Percentiles rank a stretch among this genome's conserved stretches.
Conservation (phyloP, 164 flowering plant species). For the Kingdonia uniflora region DNA sequence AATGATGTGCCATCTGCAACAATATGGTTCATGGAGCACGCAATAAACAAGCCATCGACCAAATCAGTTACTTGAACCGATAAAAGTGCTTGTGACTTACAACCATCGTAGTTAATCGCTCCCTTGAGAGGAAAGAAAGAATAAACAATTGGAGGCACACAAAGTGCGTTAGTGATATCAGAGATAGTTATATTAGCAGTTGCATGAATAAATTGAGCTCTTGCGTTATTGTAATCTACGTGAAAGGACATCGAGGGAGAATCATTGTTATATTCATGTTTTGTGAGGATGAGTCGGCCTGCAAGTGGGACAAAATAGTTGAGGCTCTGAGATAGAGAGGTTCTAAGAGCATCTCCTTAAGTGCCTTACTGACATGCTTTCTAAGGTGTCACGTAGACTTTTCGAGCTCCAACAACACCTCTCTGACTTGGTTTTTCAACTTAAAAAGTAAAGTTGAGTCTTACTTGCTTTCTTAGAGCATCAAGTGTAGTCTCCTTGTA, state of each 20-base stretch:
- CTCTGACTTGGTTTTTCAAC: no score
- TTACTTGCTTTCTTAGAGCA: no score
- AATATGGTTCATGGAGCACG: slow-evolving; percentile 40
- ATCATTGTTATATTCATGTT: no score
- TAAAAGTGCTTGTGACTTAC: slow-evolving; percentile 22
- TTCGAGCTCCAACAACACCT: no score
- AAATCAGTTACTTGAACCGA: slow-evolving; percentile 47
- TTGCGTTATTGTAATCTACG: slow-evolving; percentile 37
- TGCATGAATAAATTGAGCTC: slow-evolving; percentile 42
- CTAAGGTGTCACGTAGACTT: no score
- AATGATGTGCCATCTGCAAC: slow-evolving; percentile 44
- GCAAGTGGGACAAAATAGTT: no score
- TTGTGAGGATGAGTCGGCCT: no score
- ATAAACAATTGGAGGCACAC: slow-evolving; percentile 37
- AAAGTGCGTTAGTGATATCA: slow-evolving; percentile 24
- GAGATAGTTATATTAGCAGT: slow-evolving; percentile 16
- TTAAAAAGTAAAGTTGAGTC: no score
- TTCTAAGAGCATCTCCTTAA: no score
- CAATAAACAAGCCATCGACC: slow-evolving; percentile 45
- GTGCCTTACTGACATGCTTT: no score
- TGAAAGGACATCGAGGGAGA: slow-evolving; percentile 19
- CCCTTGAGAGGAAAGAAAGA: slow-evolving; percentile 41
- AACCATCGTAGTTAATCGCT: slow-evolving; percentile 43
- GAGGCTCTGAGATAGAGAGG: no score
- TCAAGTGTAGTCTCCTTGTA: no score